Base-by-base conservation (phyloP, 345 rosid genomes). In the Pistacia vera region DNA sequence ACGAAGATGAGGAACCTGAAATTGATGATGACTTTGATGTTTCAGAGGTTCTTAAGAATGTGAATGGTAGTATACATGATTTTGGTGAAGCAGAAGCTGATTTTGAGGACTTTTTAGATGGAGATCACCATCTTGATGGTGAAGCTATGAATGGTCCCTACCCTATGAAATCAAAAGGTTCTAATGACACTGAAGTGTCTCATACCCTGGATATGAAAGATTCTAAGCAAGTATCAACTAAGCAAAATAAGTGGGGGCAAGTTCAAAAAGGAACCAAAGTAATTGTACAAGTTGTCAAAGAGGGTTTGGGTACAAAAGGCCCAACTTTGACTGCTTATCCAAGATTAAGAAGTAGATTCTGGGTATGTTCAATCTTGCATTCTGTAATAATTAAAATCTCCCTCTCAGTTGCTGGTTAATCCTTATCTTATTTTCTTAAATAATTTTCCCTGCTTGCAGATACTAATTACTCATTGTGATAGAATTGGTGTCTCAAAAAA, bases 221-320 rank as follows among this genome's bases (percentile, higher is more conserved):
- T 65, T 71, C 81, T 68, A 76, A 81, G 75, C 76, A 28, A 61
- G 55, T 64, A 63, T 76, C 66, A 13, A 62, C 69, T 59, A 75
- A 73, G 60, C 91, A 80, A 82, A 88, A 87, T 71, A 90, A 84
- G 80, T 95, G 99, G 98, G 55, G 71, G 80, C 88, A 84, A 79
- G 95, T 95, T 79, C 87, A 88, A 38, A 90, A 86, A 81, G 99
- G 99, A 63, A 93, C 97, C 85, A 95, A 93, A 78, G 86, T 95
- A 68, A 85, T 93, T 85, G 99, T 93, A 74, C 99, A 95, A 86
- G 97, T 95, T 78, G 97, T 93, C 83, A 95, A 93, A 86, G 99
- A 95, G 87, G 99, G 97, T 41, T 88, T 95, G 72, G 98, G 99
- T 74, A 86, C 97, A 41, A 95, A 93, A 83, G 92, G 97, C 80